Conservation (phyloP, 2,329 filamentous ascomycete genomes). For the Colletotrichum melonis region DNA sequence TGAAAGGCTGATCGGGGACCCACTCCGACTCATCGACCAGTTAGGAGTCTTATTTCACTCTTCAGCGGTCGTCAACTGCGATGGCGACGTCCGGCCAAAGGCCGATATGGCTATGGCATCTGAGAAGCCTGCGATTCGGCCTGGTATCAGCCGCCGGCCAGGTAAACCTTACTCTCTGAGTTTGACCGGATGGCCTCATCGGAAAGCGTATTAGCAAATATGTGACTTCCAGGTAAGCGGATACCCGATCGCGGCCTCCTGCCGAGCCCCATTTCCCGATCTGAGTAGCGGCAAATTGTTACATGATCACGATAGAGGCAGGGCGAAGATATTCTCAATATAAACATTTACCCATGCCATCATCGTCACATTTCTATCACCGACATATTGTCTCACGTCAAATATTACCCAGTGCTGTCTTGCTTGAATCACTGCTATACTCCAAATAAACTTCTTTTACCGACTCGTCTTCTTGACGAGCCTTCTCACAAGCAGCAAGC, state of each 20-base stretch:
- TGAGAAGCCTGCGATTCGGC: neutral
- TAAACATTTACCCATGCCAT: constrained; percentile 3
- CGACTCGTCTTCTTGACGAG: neutral
- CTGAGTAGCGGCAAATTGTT: constrained; percentile 16
- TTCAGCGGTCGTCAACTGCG: neutral
- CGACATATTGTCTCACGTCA: neutral
- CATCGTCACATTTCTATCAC: neutral
- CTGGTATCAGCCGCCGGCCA: neutral
- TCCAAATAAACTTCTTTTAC: neutral
- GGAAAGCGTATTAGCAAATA: neutral
- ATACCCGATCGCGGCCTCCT: constrained; percentile 8
- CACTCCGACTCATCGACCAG: constrained; percentile 10
- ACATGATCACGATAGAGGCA: constrained; percentile 15
- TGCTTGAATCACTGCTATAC: constrained; percentile 8
- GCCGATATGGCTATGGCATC: constrained; percentile 7
- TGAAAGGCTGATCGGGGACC: constrained; percentile 26
- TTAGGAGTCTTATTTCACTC: constrained; percentile 1
- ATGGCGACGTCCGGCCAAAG: constrained; percentile 13
- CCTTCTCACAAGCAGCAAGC: constrained; percentile 3
- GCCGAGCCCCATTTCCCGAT: constrained; percentile 27
- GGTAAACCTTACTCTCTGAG: neutral
- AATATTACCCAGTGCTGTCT: neutral
- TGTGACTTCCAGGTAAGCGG: neutral
- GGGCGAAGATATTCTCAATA: neutral
- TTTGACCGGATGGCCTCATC: neutral